Conservation (phyloP, 2,329 filamentous ascomycete species). For the Lasiodiplodia gonubiensis region DNA sequence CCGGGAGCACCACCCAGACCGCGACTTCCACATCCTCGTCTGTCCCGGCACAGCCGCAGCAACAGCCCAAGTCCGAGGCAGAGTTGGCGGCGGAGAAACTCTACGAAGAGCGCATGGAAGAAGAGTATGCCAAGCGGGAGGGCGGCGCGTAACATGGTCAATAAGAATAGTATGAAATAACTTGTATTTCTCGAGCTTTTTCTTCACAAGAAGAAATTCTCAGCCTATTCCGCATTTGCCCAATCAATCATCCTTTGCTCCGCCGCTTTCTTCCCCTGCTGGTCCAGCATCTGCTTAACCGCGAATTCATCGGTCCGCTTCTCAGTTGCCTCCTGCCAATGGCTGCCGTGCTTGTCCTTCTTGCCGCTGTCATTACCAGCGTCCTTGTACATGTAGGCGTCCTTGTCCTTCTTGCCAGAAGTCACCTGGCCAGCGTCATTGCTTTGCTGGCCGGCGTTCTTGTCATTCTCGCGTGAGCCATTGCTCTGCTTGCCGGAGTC, state of each 20-base stretch:
- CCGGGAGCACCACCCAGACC: constrained; percentile 1
- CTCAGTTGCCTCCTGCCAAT: too few relatives aligned
- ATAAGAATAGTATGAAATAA: neutral
- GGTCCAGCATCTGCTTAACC: too few relatives aligned
- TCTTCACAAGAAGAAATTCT: neutral
- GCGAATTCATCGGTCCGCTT: too few relatives aligned
- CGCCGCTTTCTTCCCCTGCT: too few relatives aligned
- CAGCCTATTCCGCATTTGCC: neutral
- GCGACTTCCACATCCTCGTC: neutral
- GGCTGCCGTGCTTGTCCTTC: too few relatives aligned
- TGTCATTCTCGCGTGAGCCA: too few relatives aligned
- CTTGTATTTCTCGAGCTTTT: neutral
- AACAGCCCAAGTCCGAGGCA: constrained; percentile 31
- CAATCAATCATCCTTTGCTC: neutral
- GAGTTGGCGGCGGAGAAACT: constrained; percentile 34
- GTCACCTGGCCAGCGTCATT: too few relatives aligned
- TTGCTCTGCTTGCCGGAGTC: too few relatives aligned
- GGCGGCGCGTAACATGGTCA: constrained; percentile 30
- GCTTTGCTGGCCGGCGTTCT: too few relatives aligned
- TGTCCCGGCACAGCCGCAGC: neutral
- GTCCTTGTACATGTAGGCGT: too few relatives aligned
- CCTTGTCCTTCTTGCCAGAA: too few relatives aligned
- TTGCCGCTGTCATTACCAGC: too few relatives aligned
- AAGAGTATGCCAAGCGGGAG: constrained; percentile 35
- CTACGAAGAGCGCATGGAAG: constrained; percentile 35